Conservation (phyloP, 2,329 filamentous ascomycete genomes). For the Pseudopyrenochaeta lycopersici region DNA sequence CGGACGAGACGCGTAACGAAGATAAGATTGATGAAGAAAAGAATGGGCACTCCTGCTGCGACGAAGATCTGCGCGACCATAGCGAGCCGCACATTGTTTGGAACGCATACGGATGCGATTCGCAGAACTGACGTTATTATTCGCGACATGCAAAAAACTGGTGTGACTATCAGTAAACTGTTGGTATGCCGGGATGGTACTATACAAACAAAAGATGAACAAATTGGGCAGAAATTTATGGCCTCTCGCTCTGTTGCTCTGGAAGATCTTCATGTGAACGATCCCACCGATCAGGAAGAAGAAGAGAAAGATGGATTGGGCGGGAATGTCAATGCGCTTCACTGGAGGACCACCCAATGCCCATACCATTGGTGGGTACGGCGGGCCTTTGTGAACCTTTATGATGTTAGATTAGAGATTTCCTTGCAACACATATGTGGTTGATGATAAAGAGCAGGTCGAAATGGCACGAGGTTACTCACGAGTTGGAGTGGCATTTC, state of each 20-base stretch:
- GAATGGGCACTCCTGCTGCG: conserved; percentile 75
- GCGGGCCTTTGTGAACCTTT: conserved; percentile 32
- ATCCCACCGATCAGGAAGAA: conserved; percentile 53
- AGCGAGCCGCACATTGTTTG: conserved; percentile 56
- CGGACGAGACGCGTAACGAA: conserved; percentile 79
- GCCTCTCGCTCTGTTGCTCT: conserved; percentile 45
- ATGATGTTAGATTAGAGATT: conserved; percentile 9
- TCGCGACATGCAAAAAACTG: conserved; percentile 56
- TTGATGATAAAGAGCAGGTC: not conserved
- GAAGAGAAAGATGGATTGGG: conserved; percentile 51
- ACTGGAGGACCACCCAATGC: conserved; percentile 49
- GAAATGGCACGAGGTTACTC: not conserved
- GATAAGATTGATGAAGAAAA: conserved; percentile 81
- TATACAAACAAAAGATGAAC: conserved; percentile 49
- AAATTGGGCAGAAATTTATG: conserved; percentile 55
- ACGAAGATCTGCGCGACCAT: conserved; percentile 74
- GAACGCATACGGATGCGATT: conserved; percentile 42
- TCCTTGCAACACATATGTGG: not conserved
- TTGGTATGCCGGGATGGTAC: not conserved
- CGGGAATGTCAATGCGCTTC: conserved; percentile 51
- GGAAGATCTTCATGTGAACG: conserved; percentile 54
- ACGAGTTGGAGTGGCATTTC: not conserved
- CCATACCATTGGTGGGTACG: conserved; percentile 43
- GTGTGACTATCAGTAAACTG: not conserved
- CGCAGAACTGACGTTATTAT: conserved; percentile 52